Percentiles rank a stretch among this genome's conserved stretches.
phyloP scores from a whole-genome alignment of 331 rosid genomes.

The Ulmus americana region DNA sequence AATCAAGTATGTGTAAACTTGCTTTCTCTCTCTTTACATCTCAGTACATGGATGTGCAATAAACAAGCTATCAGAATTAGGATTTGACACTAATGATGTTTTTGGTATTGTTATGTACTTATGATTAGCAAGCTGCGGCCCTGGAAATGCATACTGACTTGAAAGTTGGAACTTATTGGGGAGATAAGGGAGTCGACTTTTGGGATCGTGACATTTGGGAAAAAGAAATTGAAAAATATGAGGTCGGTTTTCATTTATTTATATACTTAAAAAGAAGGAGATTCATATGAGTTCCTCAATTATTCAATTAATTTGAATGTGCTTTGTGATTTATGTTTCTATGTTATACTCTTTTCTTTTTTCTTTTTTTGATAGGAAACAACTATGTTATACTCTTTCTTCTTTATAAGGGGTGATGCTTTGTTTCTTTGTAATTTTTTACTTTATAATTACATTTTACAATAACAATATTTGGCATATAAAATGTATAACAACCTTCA shows the following conservation, averaged over 20 bases:
- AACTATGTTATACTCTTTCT: neutral
- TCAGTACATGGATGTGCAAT: neutral
- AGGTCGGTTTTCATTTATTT: slow-evolving; percentile 35
- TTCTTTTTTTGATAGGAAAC: no score
- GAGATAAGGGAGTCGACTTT: slow-evolving; percentile 63
- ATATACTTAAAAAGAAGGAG: neutral
- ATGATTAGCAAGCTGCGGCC: slow-evolving; percentile 67
- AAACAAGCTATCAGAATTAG: neutral
- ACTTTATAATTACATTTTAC: neutral
- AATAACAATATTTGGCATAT: neutral
- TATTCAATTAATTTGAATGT: neutral
- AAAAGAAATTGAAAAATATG: slow-evolving; percentile 43
- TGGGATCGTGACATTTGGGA: slow-evolving; percentile 61
- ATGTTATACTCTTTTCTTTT: neutral
- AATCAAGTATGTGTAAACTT: slow-evolving; percentile 43
- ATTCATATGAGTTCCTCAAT: neutral
- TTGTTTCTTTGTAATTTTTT: neutral
- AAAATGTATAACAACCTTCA: slow-evolving; percentile 1
- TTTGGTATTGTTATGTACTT: slow-evolving; percentile 1
- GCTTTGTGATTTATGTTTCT: neutral
- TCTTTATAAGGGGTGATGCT: neutral
- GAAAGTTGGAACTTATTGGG: slow-evolving; percentile 66
- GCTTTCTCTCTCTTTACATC: neutral
- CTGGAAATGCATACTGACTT: slow-evolving; percentile 58
- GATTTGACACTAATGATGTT: neutral